Evolutionary conservation across 495 filamentous ascomycete species (phyloP), one percentile per base, ranked within the genome.

Genomic region (Aspergillus sclerotiicarbonarius): DNA sequence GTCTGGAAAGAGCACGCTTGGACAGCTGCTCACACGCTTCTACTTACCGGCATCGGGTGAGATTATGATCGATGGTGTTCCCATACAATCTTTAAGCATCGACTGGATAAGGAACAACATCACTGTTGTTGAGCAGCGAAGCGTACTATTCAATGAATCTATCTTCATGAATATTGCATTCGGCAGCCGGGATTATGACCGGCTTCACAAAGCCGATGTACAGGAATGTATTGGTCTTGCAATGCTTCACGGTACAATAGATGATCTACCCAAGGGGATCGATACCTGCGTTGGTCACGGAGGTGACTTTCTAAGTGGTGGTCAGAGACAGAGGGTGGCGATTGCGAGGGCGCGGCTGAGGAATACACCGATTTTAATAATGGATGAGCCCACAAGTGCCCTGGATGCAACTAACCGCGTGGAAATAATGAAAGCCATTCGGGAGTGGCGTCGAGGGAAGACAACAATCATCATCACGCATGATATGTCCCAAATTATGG

Each of bases 391-490:
- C 6, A 96, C 90, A 0, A 87, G 85, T 63, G 89, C 91, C 20
- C 70, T 96, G 20, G 92, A 96, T 65, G 81, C 84, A 8, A 82
- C 81, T 43, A 88, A 84, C 56, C 89, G 92, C 65, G 74, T 76
- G 25, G 75, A 86, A 13, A 72, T 96, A 45, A 88, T 94, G 69
- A 83, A 86, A 4, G 85, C 84, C 1, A 74, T 96, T 53, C 85
- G 91, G 39, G 78, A 80, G 54, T 89, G 85, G 62, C 79, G 89
- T 1, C 76, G 79, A 52, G 87, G 86, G 9, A 84, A 88, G 48
- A 96, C 91, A 0, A 91, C 90, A 1, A 85, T 96, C 52, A 87
- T 91, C 19, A 89, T 96, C 64, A 97, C 94, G 0, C 94, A 98
- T 63, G 91, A 98, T 59, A 86, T 91, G 48, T 82, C 86, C 0